Evolutionary conservation across 2,329 filamentous ascomycete genomes (phyloP).

Genomic region (Cadophora gregata): DNA sequence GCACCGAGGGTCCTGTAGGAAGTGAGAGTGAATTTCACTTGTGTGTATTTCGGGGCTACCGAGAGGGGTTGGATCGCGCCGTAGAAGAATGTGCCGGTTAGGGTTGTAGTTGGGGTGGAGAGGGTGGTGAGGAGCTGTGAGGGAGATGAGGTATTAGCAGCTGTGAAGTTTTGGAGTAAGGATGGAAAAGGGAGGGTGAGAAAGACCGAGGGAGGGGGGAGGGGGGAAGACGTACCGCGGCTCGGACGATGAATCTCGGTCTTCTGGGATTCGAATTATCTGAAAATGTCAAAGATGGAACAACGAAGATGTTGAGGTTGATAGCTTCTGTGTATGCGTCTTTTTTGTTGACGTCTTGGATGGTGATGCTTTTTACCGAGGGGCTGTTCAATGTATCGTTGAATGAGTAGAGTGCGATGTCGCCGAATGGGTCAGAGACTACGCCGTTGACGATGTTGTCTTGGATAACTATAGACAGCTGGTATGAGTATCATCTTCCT

Average conservation of each 20-base stretch:
- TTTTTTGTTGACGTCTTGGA: constrained; percentile 13
- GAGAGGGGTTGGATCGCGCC: not conserved
- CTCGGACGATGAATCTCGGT: constrained; percentile 24
- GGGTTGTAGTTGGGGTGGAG: not conserved
- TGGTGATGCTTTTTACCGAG: constrained; percentile 22
- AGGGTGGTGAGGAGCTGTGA: constrained; percentile 1
- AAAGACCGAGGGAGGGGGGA: too few relatives aligned
- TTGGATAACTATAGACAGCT: not conserved
- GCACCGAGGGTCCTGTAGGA: not conserved
- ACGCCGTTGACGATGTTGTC: constrained; percentile 1
- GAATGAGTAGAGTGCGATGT: constrained; percentile 28
- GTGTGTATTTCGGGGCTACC: constrained; percentile 4
- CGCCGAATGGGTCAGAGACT: constrained; percentile 22
- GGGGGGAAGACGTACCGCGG: constrained; percentile 24
- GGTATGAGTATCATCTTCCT: too few relatives aligned
- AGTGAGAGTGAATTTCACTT: not conserved
- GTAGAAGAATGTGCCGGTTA: constrained; percentile 15
- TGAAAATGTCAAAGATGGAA: constrained; percentile 25
- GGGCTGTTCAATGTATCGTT: constrained; percentile 23
- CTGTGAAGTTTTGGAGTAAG: not conserved
- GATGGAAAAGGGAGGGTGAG: not conserved
- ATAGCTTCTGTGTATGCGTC: constrained; percentile 25
- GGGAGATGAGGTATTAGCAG: not conserved
- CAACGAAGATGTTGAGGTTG: constrained; percentile 32
- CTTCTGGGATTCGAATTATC: not conserved